Base-by-base conservation (phyloP, 1,284 basidiomycete genomes). In the Gymnopus androsaceus region DNA sequence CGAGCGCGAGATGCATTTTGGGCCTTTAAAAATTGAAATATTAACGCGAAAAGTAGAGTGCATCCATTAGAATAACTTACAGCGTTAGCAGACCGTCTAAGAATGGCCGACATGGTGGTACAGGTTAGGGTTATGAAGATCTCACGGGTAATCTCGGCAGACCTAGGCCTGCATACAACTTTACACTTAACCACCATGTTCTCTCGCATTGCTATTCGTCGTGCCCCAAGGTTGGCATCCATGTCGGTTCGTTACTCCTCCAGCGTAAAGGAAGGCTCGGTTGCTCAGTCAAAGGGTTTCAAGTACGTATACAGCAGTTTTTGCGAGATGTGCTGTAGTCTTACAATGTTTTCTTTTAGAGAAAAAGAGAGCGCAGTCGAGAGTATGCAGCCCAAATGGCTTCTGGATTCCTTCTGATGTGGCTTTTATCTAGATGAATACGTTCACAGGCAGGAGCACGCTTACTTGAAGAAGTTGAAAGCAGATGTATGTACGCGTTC, bases 351-450 rank as follows among this genome's bases (percentile, higher is more conserved):
- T 25, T n/a, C 57, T 37, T 64, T 47, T 67, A 90, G 88, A 63
- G 83, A 84, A 72, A 89, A 83, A 70, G 88, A 90, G 69, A 84
- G 79, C 68, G 88, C 87, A 15, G 81, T 88, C 57, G 88, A 90
- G 75, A 81, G 87, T 85, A 23, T 5, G 31, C 12, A 23, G 9
- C 12, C 17, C 50, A 3, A 30, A 2, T 25, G 30, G 28, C 17
- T 15, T 21, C 11, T 28, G 25, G n/a, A 27, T 17, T n/a, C n/a
- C 37, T 28, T 31, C 4, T 56, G 28, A 34, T 4, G 31, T 31
- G 40, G 33, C 63, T 51, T 46, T 41, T 11, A 37, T 51, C 7
- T 64, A 88, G 85, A 84, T 59, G 77, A 85, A 69, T 88, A 82
- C 58, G 74, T 79, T 57, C 82, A 79, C 57, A 67, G 74, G 62